Base-by-base conservation (phyloP, 192 early-diverging fungal genomes). In the Backusella tarrabulga region DNA sequence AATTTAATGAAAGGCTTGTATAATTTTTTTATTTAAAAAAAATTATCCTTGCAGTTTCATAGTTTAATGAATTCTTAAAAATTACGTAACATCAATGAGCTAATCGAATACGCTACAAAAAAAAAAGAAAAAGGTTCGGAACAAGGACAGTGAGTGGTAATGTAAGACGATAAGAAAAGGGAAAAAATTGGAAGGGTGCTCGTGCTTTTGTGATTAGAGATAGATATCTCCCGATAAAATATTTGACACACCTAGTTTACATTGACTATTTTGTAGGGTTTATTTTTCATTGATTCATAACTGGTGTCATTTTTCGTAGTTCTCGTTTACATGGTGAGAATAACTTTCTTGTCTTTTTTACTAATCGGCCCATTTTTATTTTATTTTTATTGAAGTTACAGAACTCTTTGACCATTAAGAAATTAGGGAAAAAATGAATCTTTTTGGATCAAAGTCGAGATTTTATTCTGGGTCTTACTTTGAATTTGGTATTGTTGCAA, bases 401-500 rank as follows among this genome's bases (percentile, higher is more conserved):
- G 19, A 21, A 21, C 6, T n/a, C 19, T 17, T 50, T 26, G 3
- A 0, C 23, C 3, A n/a, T 60, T 26, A 60, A 32, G 2, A 54
- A 54, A 26, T 4, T 0, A 60, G 19, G 8, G 1, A 60, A 26
- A 60, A 26, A 40, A 40, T 40, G 52, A 8, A 60, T 60, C 7
- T 29, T 29, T 63, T 63, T 60, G 54, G 21, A 60, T 60, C 54
- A 12, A 60, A 60, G 1, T 26, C 21, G 23, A 26, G 23, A 23
- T 9, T 7, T 52, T n/a, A 44, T 44, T 17, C 42, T 44, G 7
- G 15, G 52, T 26, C 54, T 56, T 56, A 21, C 54, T 56, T 56
- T 56, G 21, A 56, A 56, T 56, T 56, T 56, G 54, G 54, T 63
- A 23, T 63, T 63, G 56, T 63, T 63, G 56, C 56, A 63, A 63